A percentile compares a stretch with the other conserved stretches of the same genome.
Conservation (phyloP, 1,284 basidiomycete genomes). For the Ceratobasidium sp. region DNA sequence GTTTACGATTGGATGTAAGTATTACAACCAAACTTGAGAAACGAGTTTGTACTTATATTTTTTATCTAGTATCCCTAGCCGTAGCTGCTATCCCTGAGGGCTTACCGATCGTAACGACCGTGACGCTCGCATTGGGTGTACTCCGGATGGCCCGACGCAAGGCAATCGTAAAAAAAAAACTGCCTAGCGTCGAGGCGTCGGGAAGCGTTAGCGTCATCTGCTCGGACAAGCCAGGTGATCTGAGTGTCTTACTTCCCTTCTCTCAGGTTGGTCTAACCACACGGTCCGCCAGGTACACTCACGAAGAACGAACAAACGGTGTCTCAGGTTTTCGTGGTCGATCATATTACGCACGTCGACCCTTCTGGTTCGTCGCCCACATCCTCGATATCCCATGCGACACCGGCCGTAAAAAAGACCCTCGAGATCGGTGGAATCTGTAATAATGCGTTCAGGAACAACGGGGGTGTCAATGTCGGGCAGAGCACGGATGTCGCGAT, state of each 20-base stretch:
- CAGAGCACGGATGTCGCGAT: slow-evolving; percentile 95
- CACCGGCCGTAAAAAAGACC: slow-evolving; percentile 68
- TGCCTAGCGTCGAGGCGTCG: slow-evolving; percentile 93
- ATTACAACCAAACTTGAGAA: background rate
- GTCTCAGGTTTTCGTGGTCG: slow-evolving; percentile 86
- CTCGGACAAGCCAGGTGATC: slow-evolving; percentile 97
- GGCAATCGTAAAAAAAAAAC: slow-evolving; percentile 96
- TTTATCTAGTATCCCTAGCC: slow-evolving; percentile 83
- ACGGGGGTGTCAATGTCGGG: slow-evolving; percentile 81
- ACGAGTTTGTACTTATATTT: background rate
- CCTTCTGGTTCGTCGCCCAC: slow-evolving; percentile 51
- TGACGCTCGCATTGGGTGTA: slow-evolving; percentile 94
- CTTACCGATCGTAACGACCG: slow-evolving; percentile 95
- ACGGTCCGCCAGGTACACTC: slow-evolving; percentile 73
- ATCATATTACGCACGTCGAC: slow-evolving; percentile 80
- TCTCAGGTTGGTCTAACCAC: background rate
- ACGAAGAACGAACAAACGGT: slow-evolving; percentile 98
- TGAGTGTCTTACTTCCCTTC: slow-evolving; percentile 24
- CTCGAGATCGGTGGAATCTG: slow-evolving; percentile 75
- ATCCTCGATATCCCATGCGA: slow-evolving; percentile 50
- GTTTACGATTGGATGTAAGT: slow-evolving; percentile 96
- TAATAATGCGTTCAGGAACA: slow-evolving; percentile 78
- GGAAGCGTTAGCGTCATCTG: slow-evolving; percentile 96
- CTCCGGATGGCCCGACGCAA: slow-evolving; percentile 93
- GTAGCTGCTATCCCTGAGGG: slow-evolving; percentile 98